Percentiles rank a stretch among this genome's conserved stretches.
Conservation (phyloP, 345 rosid genomes). For the Brassica incana region DNA sequence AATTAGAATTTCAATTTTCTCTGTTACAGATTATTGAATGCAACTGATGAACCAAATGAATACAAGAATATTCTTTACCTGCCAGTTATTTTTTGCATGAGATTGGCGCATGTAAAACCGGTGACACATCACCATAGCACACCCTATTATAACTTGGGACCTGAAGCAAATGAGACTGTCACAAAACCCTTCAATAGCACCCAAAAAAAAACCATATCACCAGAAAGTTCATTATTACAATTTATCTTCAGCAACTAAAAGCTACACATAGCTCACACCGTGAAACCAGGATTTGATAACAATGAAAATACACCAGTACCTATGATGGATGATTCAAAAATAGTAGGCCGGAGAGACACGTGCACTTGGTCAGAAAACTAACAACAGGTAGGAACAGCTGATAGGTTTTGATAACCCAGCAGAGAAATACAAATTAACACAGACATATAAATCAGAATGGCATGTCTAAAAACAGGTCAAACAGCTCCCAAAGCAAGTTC, state of each 20-base stretch:
- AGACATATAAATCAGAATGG: constrained; percentile 19
- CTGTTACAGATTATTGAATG: neutral
- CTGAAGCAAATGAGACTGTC: constrained; percentile 42
- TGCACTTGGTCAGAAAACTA: constrained; percentile 39
- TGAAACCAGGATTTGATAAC: constrained; percentile 5
- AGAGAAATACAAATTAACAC: constrained; percentile 23
- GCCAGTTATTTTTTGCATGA: constrained; percentile 60
- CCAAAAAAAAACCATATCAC: constrained; percentile 20
- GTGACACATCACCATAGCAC: constrained; percentile 68
- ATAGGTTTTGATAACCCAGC: constrained; percentile 39
- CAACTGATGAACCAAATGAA: constrained; percentile 7
- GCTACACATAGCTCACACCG: constrained; percentile 17
- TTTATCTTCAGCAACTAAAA: constrained; percentile 10
- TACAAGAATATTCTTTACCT: constrained; percentile 38
- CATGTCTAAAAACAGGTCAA: constrained; percentile 26
- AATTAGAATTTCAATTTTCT: neutral
- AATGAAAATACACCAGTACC: constrained; percentile 37
- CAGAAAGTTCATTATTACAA: neutral
- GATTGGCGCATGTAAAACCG: constrained; percentile 68
- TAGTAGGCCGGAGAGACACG: constrained; percentile 34
- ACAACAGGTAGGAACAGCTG: constrained; percentile 31
- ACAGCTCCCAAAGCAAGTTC: constrained; percentile 36
- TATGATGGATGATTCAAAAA: constrained; percentile 42
- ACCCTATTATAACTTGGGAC: constrained; percentile 58
- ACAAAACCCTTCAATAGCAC: constrained; percentile 18